These are phyloP conservation scores for Stipa capillata DNA, from an alignment of 176 grass and related monocot species.

Conservation along the genomic window DNA sequence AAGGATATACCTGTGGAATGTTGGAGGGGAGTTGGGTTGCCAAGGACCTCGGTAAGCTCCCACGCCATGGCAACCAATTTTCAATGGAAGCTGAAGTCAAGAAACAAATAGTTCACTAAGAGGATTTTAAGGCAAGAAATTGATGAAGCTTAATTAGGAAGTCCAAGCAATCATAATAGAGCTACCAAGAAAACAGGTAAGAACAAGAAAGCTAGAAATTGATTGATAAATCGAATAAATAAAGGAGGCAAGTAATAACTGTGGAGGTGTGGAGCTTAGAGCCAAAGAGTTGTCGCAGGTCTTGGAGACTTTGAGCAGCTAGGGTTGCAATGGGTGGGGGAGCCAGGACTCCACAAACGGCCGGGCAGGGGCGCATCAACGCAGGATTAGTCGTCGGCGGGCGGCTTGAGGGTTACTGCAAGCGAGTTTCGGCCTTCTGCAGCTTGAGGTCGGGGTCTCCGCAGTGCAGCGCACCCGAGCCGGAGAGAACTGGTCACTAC, in stretches of 20 bases:
- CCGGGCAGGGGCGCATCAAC: too few relatives aligned
- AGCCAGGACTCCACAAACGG: neutral
- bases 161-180: neutral
- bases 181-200: neutral
- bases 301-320: neutral
- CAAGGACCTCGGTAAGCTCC: constrained; percentile 21
- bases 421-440: too few relatives aligned
- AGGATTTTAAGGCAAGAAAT: neutral
- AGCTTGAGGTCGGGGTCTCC: too few relatives aligned
- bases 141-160: neutral
- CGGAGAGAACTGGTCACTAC: too few relatives aligned
- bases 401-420: too few relatives aligned
- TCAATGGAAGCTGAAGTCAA: neutral
- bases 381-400: too few relatives aligned
- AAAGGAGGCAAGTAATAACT: neutral
- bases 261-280: neutral
- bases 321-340: neutral
- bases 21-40: neutral
- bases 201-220: neutral
- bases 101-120: neutral
- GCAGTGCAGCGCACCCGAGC: too few relatives aligned
- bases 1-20: constrained; percentile 22
- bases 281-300: neutral
- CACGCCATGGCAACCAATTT: constrained; percentile 2
- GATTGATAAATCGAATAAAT: neutral